These are phyloP conservation scores for Pleurotus cornucopiae DNA, from an alignment of 768 basidiomycete species.

Conservation along the genomic window DNA sequence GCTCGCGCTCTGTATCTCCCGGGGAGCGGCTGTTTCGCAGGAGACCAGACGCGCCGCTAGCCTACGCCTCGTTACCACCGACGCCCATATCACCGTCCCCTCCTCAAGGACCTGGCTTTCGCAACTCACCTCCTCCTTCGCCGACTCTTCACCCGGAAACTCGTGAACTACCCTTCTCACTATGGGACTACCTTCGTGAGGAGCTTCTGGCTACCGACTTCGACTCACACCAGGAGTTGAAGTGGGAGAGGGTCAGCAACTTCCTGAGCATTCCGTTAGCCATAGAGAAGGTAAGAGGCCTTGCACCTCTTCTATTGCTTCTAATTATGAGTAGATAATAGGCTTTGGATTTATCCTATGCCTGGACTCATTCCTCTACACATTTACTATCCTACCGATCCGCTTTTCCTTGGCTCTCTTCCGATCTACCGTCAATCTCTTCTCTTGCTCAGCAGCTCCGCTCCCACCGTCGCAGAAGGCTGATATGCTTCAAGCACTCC, in stretches of 20 bases:
- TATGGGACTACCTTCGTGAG: slow-evolving; percentile 91
- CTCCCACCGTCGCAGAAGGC: slow-evolving; percentile 89
- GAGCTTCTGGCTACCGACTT: slow-evolving; percentile 91
- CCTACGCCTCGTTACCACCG: slow-evolving; percentile 72
- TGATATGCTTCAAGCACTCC: slow-evolving; percentile 77
- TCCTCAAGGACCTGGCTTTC: slow-evolving; percentile 21
- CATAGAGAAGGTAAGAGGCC: slow-evolving; percentile 77
- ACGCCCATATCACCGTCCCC: slow-evolving; percentile 60
- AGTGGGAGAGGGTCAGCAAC: slow-evolving; percentile 96
- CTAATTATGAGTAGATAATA: slow-evolving; percentile 56
- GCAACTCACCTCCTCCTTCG: slow-evolving; percentile 24
- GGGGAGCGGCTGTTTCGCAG: slow-evolving; percentile 19
- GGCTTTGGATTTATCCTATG: slow-evolving; percentile 91
- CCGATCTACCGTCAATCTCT: slow-evolving; percentile 46
- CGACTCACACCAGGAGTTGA: slow-evolving; percentile 89
- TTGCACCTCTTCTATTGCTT: slow-evolving; percentile 7
- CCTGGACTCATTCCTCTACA: slow-evolving; percentile 95
- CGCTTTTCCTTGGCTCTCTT: slow-evolving; percentile 67
- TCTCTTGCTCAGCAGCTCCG: slow-evolving; percentile 45
- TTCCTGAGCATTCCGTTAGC: slow-evolving; percentile 91
- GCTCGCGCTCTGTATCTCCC: slow-evolving; percentile 20
- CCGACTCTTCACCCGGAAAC: slow-evolving; percentile 17
- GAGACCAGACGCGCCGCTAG: slow-evolving; percentile 31
- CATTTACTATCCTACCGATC: slow-evolving; percentile 95
- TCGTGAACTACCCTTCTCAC: slow-evolving; percentile 57